Base-by-base conservation (phyloP, 768 basidiomycete genomes). In the Naganishia onofrii region DNA sequence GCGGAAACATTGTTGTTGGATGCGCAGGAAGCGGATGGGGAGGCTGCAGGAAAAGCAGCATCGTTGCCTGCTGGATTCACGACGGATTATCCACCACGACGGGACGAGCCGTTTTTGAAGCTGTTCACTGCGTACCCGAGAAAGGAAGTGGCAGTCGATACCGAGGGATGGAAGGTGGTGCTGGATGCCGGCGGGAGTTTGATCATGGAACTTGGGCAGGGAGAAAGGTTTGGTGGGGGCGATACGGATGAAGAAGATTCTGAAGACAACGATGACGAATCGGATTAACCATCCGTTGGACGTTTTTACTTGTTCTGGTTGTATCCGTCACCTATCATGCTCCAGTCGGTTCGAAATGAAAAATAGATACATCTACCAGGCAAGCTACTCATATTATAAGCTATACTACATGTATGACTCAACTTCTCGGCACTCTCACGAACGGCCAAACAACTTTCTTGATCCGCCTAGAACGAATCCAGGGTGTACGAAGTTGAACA, bases 1-100 rank as follows among this genome's bases (percentile, higher is more conserved):
- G 77, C 77, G 15, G 80, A 81, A 46, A 79, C 78, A 2, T 73
- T 81, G 10, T 69, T 81, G 21, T 72, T 78, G 17, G 23, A n/a
- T 32, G 28, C 67, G 1, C 31, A 23, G 7, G 42, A 70, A 1
- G 48, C 23, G 12, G 63, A 44, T 8, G 29, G 6, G 28, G 63
- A 44, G 10, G n/a, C 48, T 12, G 31, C 65, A 4, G 29, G 6
- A 21, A 54, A 44, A 19, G n/a, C 48, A 13, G 31, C 65, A 4
- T 29, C 73, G 31, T 8, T 51, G 1, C 75, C 79, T 6, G 72
- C 78, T 6, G 65, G 31, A 29, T 74, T 72, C 17, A 55, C 53
- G 2, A 17, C 32, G 19, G 53, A 68, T 15, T 51, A 66, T n/a
- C 65, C 46, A 29, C 65, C 48, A 19, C 48, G 48, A 32, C 26